Evolutionary conservation across 202 grass and related monocot genomes (phyloP).

Genomic region (Eragrostis tef): DNA sequence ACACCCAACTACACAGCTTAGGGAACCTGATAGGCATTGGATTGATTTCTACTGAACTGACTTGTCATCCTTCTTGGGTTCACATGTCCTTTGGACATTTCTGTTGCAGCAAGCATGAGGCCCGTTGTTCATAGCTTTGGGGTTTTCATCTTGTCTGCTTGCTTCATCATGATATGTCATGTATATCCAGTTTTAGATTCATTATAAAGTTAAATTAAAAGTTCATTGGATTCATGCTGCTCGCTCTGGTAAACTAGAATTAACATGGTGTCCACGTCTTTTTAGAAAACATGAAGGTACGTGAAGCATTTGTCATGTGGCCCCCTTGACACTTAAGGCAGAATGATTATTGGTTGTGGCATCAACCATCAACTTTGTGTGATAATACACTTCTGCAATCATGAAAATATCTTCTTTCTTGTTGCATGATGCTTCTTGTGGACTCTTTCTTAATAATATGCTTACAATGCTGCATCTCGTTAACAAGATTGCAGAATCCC

Average conservation of each 20-base stretch:
- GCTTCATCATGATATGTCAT: constrained; percentile 14
- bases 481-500: constrained; percentile 76
- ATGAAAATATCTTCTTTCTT: constrained; percentile 42
- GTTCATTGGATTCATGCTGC: not conserved
- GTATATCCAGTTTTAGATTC: constrained; percentile 29
- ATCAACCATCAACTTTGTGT: constrained; percentile 42
- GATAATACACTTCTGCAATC: constrained; percentile 31
- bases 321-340: constrained; percentile 15
- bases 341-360: constrained; percentile 46
- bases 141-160: constrained; percentile 32
- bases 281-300: constrained; percentile 38
- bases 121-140: not conserved
- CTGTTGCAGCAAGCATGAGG: not conserved
- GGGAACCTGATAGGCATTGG: not conserved
- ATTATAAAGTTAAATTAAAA: constrained; percentile 18
- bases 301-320: constrained; percentile 36
- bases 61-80: constrained; percentile 5
- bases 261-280: constrained; percentile 18
- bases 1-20: not conserved
- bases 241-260: constrained; percentile 11
- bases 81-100: not conserved
- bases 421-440: constrained; percentile 25
- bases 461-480: constrained; percentile 30
- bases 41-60: constrained; percentile 9
- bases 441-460: constrained; percentile 23